Conservation (phyloP, 306 rosid genomes). For the Sophora flavescens region DNA sequence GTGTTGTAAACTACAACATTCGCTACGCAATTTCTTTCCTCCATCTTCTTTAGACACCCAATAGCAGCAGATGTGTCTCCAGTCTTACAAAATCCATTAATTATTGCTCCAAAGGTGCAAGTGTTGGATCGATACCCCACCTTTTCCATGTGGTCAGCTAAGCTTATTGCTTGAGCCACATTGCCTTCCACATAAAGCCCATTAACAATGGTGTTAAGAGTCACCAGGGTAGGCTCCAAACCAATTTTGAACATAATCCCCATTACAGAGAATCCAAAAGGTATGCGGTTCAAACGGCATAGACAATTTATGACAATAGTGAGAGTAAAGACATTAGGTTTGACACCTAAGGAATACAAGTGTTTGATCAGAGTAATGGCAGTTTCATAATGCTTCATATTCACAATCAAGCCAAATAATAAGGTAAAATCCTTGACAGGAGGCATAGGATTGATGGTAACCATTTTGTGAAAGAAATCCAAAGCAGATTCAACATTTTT, state of each 20-base stretch:
- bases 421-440: constrained; percentile 38
- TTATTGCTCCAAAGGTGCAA: background rate
- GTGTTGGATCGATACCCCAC: background rate
- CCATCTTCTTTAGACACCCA: background rate
- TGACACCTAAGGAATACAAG: constrained; percentile 9
- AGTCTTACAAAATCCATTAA: constrained; percentile 9
- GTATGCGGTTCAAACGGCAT: constrained; percentile 22
- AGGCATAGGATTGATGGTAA: constrained; percentile 40
- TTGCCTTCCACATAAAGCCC: constrained; percentile 1
- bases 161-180: background rate
- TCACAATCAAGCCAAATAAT: constrained; percentile 40
- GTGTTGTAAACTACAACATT: background rate
- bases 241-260: constrained; percentile 45
- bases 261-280: constrained; percentile 38
- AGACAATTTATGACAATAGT: constrained; percentile 47
- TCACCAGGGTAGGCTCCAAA: constrained; percentile 19
- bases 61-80: background rate
- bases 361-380: constrained; percentile 37
- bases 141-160: background rate
- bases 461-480: constrained; percentile 49
- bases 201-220: constrained; percentile 3
- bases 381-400: constrained; percentile 30
- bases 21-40: background rate
- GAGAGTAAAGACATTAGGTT: constrained; percentile 34
- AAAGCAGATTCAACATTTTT: constrained; percentile 33